These are phyloP conservation scores for Colletotrichum ledebouriae DNA, from an alignment of 2,329 filamentous ascomycete genomes.

Conservation along the genomic window DNA sequence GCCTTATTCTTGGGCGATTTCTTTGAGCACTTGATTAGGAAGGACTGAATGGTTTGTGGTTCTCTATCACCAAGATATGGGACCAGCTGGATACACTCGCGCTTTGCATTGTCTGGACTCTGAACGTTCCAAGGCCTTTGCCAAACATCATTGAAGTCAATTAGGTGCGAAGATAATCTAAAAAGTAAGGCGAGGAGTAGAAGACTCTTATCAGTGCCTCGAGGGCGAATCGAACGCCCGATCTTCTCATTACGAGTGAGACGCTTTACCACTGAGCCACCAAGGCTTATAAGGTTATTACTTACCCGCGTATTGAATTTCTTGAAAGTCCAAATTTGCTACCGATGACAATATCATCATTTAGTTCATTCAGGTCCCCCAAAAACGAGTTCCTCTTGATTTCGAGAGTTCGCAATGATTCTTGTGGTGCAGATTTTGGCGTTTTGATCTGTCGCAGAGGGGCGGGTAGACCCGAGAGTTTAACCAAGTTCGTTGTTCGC, in stretches of 20 bases:
- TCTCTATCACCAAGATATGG: too few species aligned
- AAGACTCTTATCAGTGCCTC: slow-evolving; percentile 20
- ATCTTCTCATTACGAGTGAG: slow-evolving; percentile 43
- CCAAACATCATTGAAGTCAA: too few species aligned
- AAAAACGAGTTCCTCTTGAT: too few species aligned
- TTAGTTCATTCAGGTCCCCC: too few species aligned
- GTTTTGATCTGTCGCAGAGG: neutral
- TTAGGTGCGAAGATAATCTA: too few species aligned
- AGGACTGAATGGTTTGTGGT: slow-evolving; percentile 1
- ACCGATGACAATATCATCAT: neutral
- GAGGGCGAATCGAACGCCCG: slow-evolving; percentile 43
- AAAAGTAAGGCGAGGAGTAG: neutral
- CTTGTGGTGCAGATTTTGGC: too few species aligned
- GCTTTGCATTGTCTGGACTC: too few species aligned
- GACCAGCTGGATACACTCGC: too few species aligned
- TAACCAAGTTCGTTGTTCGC: neutral
- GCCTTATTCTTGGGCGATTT: slow-evolving; percentile 49
- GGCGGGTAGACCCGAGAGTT: neutral
- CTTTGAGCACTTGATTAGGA: slow-evolving; percentile 48
- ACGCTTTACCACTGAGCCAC: slow-evolving; percentile 44
- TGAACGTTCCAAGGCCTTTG: too few species aligned
- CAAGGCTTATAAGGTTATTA: slow-evolving; percentile 16
- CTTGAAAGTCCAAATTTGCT: neutral
- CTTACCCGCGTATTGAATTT: rapidly evolving
- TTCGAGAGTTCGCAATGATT: too few species aligned